Evolutionary conservation across 2,329 filamentous ascomycete genomes (phyloP), one percentile per base, ranked within the genome.

Genomic region (Claviceps monticola): DNA sequence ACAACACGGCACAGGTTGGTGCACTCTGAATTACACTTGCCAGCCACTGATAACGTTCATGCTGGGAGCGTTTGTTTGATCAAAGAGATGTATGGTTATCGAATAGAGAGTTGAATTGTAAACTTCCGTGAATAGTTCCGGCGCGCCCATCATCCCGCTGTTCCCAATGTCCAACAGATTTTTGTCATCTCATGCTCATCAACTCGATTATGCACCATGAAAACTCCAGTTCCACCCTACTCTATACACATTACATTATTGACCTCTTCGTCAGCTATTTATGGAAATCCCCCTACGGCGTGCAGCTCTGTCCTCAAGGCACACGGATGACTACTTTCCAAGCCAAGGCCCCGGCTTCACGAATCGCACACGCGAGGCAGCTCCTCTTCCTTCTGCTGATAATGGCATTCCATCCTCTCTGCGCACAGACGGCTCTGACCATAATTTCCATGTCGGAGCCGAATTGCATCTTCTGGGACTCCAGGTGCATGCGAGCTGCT

Each of bases 351-450:
- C 80, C 80, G 0, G 84, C 85, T 68, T 91, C 85, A 17, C 86
- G 75, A 44, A 91, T 78, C 42, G 83, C 84, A 65, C 86, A 91
- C 3, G 78, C 77, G 38, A 90, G 65, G 61, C 86, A 91, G 0
- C 83, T 84, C 55, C 84, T 73, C 56, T 79, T 77, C 41, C 75
- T 72, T 49, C 83, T 73, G 55, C 82, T 86, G 56, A 90, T 74
- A 17, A 90, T 63, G 21, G 86, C 85, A 62, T 88, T 84, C 74
- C 82, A 83, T 2, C 86, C 86, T 57, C 76, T 80, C 61, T 86
- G 80, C 0, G 85, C 82, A 62, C 86, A 90, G 57, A 87, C 73
- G 1, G 85, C 84, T 48, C 86, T 72, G 1, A 82, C 83, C 50
- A 90, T 67, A 8, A 89, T 74, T 65, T 88, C 84, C 61, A 85